Evolutionary conservation across 1,284 basidiomycete species (phyloP), one percentile per base, ranked within the genome.

Genomic region (Neolentinus lepideus): DNA sequence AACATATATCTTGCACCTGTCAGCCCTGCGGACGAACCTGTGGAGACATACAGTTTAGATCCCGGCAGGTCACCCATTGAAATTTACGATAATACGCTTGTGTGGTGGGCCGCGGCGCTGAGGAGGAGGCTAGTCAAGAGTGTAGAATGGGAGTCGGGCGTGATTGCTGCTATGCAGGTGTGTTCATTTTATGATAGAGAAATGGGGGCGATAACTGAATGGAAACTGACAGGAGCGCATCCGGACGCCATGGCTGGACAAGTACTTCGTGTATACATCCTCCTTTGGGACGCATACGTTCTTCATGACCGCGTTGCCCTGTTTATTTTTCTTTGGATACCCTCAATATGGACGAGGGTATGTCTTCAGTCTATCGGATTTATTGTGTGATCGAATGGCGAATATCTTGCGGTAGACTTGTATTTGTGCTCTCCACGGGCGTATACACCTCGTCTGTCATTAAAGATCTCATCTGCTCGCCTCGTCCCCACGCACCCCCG

Each of bases 231-330:
- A 90, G 88, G 66, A 75, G 14, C 67, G 65, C 10, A 75, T 90
- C 29, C 80, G 92, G 26, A 81, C 77, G 1, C 83, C 88, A 1
- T 85, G 79, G 72, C 72, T 93, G 21, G 95, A 99, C 69, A 75
- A 74, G 1, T 98, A 92, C 67, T 98, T 99, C 67, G 85, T 96
- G 57, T 92, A 95, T 67, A 90, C 92, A 0, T 94, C 92, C 1
- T 79, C 92, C 0, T 79, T 97, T 50, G 92, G 92, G 0, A 92
- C 94, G 0, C 95, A 98, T 66, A 95, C 92, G 0, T 98, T 96
- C 75, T 98, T 98, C 76, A 91, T 96, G 83, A 84, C 87, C 25
- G 82, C 91, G 61, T 73, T 98, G 1, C 95, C 96, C 0, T 75
- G 88, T 2, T 77, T 92, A 56, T 96, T 89, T 67, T 98, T 94